Conservation (phyloP, 1,284 basidiomycete species). For the Leccinum fuscescens region DNA sequence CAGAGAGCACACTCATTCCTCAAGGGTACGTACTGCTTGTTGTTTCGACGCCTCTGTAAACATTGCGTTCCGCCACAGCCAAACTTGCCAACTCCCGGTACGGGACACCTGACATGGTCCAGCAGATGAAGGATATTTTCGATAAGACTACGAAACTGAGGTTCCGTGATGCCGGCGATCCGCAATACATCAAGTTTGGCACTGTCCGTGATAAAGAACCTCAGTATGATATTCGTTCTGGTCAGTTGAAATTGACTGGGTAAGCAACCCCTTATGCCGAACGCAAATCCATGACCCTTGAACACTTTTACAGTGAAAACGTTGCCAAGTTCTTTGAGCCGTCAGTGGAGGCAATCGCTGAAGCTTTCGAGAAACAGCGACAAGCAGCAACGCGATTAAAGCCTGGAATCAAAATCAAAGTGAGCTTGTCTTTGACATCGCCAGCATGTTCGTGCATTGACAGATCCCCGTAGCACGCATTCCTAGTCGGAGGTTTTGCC, state of each 20-base stretch:
- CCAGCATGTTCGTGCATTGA: neutral
- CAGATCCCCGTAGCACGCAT: conserved; percentile 2
- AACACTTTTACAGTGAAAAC: conserved; percentile 26
- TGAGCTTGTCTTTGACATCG: conserved; percentile 2
- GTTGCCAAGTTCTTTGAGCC: conserved; percentile 47
- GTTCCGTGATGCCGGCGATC: conserved; percentile 40
- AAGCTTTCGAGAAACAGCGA: conserved; percentile 38
- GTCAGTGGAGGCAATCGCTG: conserved; percentile 41
- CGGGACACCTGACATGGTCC: conserved; percentile 34
- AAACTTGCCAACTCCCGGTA: conserved; percentile 33
- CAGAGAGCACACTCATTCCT: conserved; percentile 38
- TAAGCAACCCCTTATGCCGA: conserved; percentile 8
- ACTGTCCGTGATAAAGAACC: conserved; percentile 42
- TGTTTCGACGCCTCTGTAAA: neutral
- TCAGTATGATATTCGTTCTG: conserved; percentile 41
- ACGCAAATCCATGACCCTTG: neutral
- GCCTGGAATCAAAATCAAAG: conserved; percentile 31
- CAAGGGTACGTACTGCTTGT: conserved; percentile 21
- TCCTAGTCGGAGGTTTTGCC: conserved; percentile 47
- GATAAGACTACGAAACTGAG: conserved; percentile 48
- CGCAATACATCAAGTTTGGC: conserved; percentile 49
- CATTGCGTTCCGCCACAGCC: conserved; percentile 24
- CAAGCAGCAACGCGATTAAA: conserved; percentile 13
- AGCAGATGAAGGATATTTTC: conserved; percentile 42
- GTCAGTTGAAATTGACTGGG: conserved; percentile 47